These are phyloP conservation scores for Diplodia seriata DNA, from an alignment of 2,329 filamentous ascomycete genomes.

Conservation along the genomic window DNA sequence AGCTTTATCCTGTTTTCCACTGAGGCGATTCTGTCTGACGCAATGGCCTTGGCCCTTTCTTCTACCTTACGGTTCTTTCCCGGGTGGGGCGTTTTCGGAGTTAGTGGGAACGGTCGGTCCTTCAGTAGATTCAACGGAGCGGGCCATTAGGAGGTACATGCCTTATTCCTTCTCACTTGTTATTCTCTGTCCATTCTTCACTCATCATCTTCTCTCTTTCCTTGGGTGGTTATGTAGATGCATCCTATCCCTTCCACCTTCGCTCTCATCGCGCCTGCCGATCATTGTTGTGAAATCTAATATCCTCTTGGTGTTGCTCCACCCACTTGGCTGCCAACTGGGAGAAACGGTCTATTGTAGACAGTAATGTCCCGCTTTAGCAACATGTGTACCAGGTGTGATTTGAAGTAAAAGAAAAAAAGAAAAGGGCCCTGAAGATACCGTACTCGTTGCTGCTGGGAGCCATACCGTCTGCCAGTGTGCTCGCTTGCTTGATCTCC, in stretches of 20 bases:
- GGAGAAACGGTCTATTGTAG: too few species aligned
- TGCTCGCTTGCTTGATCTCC: too few species aligned
- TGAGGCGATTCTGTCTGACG: background rate
- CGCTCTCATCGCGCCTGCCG: background rate
- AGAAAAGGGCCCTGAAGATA: too few species aligned
- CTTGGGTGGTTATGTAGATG: conserved; percentile 1
- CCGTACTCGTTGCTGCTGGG: too few species aligned
- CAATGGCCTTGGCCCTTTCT: background rate
- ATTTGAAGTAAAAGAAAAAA: too few species aligned
- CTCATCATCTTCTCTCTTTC: background rate
- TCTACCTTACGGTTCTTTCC: background rate
- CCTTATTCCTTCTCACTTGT: background rate
- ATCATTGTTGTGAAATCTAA: background rate
- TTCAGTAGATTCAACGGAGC: background rate
- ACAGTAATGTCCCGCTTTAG: too few species aligned
- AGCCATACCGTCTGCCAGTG: too few species aligned
- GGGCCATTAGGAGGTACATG: background rate
- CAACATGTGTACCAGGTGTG: too few species aligned
- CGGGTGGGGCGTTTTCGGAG: background rate
- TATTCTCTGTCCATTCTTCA: background rate
- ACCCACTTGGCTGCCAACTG: too few species aligned
- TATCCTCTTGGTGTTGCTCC: too few species aligned
- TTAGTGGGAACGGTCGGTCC: background rate
- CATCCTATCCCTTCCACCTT: background rate
- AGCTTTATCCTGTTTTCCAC: background rate